Conservation (phyloP, 2,329 filamentous ascomycete species). For the Hirsutella rhossiliensis region DNA sequence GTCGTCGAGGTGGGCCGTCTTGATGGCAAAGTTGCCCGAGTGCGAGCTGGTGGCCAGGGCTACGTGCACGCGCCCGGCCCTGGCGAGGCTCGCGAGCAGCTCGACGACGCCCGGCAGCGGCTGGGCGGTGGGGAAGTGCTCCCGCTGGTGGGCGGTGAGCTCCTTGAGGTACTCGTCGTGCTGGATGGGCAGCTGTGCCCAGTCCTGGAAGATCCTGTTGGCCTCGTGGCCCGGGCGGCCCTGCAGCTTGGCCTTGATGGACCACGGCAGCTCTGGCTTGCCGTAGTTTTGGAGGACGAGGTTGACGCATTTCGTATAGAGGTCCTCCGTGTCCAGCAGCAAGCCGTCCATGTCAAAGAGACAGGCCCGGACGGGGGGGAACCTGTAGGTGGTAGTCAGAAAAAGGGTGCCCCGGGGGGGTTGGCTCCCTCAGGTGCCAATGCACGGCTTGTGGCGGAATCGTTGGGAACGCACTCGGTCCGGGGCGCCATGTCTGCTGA, state of each 20-base stretch:
- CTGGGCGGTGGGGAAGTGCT: constrained; percentile 62
- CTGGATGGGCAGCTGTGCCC: constrained; percentile 75
- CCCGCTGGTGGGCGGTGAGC: constrained; percentile 50
- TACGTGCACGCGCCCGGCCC: constrained; percentile 52
- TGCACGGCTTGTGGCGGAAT: not conserved
- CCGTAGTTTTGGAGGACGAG: constrained; percentile 64
- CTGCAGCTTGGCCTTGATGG: constrained; percentile 77
- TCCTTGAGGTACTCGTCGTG: constrained; percentile 52
- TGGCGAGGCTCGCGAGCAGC: constrained; percentile 50
- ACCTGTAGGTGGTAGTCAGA: constrained; percentile 29
- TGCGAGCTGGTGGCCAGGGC: constrained; percentile 79
- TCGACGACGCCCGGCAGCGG: constrained; percentile 67
- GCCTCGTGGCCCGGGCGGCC: constrained; percentile 42
- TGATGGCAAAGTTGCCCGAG: constrained; percentile 59
- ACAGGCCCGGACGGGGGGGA: constrained; percentile 75
- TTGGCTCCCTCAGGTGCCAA: too few relatives aligned
- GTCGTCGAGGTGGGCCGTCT: constrained; percentile 51
- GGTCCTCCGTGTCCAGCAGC: constrained; percentile 84
- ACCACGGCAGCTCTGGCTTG: constrained; percentile 73
- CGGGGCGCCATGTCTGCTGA: constrained; percentile 34
- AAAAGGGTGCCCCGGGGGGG: not conserved
- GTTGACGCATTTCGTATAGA: constrained; percentile 78
- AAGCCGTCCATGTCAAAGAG: constrained; percentile 99
- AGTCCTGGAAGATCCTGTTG: constrained; percentile 51
- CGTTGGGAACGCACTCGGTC: constrained; percentile 28